phyloP scores from a whole-genome alignment of 148 eudicot genomes.

The Cornus controversa region DNA sequence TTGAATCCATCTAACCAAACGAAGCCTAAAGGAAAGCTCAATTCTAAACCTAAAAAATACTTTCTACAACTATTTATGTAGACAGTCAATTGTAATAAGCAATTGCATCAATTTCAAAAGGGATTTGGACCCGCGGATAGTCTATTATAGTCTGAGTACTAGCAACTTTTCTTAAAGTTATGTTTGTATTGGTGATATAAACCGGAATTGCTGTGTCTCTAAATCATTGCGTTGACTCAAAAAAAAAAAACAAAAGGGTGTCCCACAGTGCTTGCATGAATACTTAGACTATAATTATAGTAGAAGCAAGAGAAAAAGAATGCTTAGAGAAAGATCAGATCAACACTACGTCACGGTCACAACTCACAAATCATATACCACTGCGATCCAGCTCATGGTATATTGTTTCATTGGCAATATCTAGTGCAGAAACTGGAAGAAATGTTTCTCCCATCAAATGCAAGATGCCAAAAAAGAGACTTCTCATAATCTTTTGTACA shows the following conservation, averaged over 20 bases:
- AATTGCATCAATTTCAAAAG: not conserved
- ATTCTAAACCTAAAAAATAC: not conserved
- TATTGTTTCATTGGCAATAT: not conserved
- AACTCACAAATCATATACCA: not conserved
- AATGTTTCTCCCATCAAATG: not conserved
- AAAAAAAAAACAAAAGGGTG: too few species aligned
- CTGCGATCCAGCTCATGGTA: not conserved
- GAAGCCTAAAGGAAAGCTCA: too few species aligned
- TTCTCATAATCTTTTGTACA: not conserved
- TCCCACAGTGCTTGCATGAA: not conserved
- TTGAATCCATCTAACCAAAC: too few species aligned
- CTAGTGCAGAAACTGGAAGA: not conserved
- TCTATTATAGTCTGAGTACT: not conserved
- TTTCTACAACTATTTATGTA: not conserved
- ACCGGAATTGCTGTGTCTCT: not conserved
- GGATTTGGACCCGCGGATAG: not conserved
- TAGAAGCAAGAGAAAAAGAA: too few species aligned
- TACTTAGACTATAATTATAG: too few species aligned
- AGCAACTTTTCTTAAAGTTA: not conserved
- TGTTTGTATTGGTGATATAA: not conserved
- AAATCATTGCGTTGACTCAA: not conserved
- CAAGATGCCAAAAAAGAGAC: not conserved
- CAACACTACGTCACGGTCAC: not conserved
- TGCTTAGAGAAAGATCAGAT: too few species aligned
- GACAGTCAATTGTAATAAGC: not conserved